Evolutionary conservation across 495 filamentous ascomycete genomes (phyloP), one percentile per base, ranked within the genome.

Genomic region (Penicillium canescens): DNA sequence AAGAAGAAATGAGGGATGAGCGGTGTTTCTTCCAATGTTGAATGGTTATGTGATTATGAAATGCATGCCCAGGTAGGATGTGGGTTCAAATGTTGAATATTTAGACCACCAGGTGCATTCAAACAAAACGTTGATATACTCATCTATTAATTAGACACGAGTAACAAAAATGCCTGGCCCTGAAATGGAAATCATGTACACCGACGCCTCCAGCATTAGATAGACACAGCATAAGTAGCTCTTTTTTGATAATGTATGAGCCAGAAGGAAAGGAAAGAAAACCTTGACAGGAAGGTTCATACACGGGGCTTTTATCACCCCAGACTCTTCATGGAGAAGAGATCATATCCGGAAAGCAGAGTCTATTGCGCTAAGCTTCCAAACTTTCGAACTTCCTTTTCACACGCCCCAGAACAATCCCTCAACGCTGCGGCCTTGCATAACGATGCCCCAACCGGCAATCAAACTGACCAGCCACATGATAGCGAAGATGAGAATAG

Each of bases 401-500:
- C 63, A 77, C 62, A 79, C 63, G 42, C 78, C 70, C 74, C 66
- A 78, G 57, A 81, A 74, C 52, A 81, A 50, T 6, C 74, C 69
- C 51, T 71, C 71, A 10, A 75, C 74, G 35, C 69, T 66, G 12
- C 61, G 63, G 23, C 73, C 75, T 45, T 77, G 73, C 61, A 72
- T 75, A 31, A 77, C 69, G 24, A 78, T 54, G 7, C 75, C 66
- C 73, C 74, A 77, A n/a, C 74, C 73, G 2, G 67, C 69, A 63
- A 78, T 72, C 50, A 89, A 63, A 59, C 83, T 86, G 5, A 82
- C 68, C 14, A 85, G 63, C 86, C 86, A 90, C 23, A 88, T 52
- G 12, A 88, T 70, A 3, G 74, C 78, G 36, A 86, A 78, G 7
- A 86, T 68, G 24, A 85, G 69, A 20, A 86, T 79, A 0, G 86